Percentiles rank a stretch among this genome's conserved stretches.
These are phyloP conservation scores for Didymellaceae sp. DNA, from an alignment of 2,329 filamentous ascomycete genomes.

Conservation along the genomic window DNA sequence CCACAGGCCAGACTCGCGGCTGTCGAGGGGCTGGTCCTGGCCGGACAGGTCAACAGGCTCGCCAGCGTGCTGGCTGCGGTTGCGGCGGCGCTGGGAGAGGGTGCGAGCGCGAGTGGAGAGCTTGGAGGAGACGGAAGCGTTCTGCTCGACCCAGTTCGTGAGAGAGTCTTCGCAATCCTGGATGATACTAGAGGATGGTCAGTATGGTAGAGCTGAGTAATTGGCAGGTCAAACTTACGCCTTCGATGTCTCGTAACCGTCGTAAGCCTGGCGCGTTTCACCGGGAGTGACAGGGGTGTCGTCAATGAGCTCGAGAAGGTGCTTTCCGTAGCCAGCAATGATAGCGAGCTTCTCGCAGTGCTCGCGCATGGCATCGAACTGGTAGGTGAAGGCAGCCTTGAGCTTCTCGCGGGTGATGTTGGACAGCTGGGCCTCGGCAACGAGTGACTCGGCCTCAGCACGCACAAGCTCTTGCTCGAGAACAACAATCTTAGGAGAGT, in stretches of 20 bases:
- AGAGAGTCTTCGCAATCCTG: conserved; percentile 98
- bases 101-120: conserved; percentile 87
- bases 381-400: conserved; percentile 97
- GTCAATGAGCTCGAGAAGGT: conserved; percentile 94
- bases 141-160: conserved; percentile 94
- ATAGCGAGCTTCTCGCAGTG: conserved; percentile 98
- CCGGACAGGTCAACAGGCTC: conserved; percentile 82
- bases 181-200: conserved; percentile 70
- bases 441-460: conserved; percentile 97
- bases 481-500: conserved; percentile 95
- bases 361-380: conserved; percentile 96
- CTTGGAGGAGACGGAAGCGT: conserved; percentile 85
- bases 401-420: conserved; percentile 99
- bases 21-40: conserved; percentile 80
- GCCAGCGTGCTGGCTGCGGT: conserved; percentile 68
- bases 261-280: conserved; percentile 93
- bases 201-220: conserved; percentile 10
- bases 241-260: conserved; percentile 98
- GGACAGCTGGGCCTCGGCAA: conserved; percentile 95
- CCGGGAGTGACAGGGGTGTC: conserved; percentile 96
- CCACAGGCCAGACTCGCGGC: conserved; percentile 79
- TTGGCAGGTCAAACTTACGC: conserved; percentile 58
- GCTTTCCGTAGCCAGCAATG: conserved; percentile 96
- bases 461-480: conserved; percentile 98
- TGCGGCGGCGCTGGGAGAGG: conserved; percentile 77